Conservation (phyloP, 306 rosid species). For the Lathyrus aphaca region DNA sequence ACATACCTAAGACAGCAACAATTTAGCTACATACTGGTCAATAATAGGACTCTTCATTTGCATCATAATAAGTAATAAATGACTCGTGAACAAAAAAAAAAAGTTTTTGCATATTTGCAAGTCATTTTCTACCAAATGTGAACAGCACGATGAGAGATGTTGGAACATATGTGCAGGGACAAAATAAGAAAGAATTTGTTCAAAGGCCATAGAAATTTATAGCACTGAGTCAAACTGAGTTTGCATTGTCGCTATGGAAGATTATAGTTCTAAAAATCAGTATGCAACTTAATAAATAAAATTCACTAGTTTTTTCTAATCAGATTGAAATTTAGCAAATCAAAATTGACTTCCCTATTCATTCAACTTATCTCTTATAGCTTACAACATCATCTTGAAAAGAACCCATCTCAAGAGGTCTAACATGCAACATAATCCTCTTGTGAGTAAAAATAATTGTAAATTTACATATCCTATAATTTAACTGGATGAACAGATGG, state of each 20-base stretch:
- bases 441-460: not conserved
- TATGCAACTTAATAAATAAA: not conserved
- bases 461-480: constrained; percentile 31
- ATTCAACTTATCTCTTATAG: constrained; percentile 3
- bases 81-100: not conserved
- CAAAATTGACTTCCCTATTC: not conserved
- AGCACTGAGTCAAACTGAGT: not conserved
- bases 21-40: not conserved
- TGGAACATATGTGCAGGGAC: not conserved
- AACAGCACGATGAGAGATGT: not conserved
- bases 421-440: constrained; percentile 22
- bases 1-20: not conserved
- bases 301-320: not conserved
- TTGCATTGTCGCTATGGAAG: not conserved
- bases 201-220: not conserved
- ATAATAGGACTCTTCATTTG: not conserved
- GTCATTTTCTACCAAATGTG: not conserved
- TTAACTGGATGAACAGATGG: constrained; percentile 29
- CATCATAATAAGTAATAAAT: not conserved
- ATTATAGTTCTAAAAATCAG: not conserved
- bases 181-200: not conserved
- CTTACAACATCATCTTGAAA: constrained; percentile 16
- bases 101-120: not conserved
- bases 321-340: constrained; percentile 12
- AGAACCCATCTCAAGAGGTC: not conserved